Evolutionary conservation across 306 rosid genomes (phyloP).

Genomic region (Clitoria ternatea): DNA sequence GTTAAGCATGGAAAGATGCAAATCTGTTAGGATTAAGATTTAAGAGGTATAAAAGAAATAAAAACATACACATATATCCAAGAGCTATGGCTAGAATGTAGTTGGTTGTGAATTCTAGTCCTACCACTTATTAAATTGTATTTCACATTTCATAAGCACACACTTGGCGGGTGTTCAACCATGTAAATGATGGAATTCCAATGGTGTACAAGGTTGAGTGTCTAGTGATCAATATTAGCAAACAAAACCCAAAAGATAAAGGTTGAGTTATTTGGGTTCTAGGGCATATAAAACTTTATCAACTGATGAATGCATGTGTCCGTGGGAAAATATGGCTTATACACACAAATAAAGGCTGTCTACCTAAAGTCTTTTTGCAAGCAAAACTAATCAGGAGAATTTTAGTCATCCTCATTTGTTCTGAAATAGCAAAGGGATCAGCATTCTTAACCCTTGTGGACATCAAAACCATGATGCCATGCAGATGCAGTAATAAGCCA

Average conservation of each 20-base stretch:
- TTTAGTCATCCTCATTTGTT: background rate
- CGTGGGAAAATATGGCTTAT: too few relatives aligned
- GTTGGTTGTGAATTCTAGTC: background rate
- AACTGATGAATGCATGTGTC: background rate
- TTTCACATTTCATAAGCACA: conserved; percentile 12
- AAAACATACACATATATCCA: background rate
- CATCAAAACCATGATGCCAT: background rate
- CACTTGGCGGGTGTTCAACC: background rate
- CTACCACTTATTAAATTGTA: background rate
- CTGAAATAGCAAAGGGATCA: background rate
- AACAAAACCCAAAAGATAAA: background rate
- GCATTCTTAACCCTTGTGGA: background rate
- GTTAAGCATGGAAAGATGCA: background rate
- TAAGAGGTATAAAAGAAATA: background rate
- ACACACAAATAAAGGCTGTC: background rate
- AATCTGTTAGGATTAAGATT: background rate
- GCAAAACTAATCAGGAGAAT: background rate
- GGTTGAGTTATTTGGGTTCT: background rate
- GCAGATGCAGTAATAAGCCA: background rate
- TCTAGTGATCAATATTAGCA: background rate
- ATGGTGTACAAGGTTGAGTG: background rate
- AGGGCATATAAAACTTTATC: too few relatives aligned
- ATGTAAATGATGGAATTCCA: conserved; percentile 8
- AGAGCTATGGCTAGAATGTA: background rate
- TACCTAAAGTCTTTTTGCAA: background rate